phyloP scores from a whole-genome alignment of 2,329 filamentous ascomycete species.

The Trichophyton verrucosum region DNA sequence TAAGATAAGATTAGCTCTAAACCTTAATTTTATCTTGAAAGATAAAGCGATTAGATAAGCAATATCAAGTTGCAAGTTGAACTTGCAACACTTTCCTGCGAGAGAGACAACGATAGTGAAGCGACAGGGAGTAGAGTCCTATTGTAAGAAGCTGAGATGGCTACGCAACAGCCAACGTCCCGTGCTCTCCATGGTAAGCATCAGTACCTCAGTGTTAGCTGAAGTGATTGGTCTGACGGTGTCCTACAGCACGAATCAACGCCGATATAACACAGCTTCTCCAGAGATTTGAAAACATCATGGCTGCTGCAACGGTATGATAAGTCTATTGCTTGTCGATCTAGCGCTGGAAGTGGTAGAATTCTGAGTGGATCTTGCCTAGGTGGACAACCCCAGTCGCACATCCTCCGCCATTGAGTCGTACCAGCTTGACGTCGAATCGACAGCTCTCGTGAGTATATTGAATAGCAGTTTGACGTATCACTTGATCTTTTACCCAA shows the following conservation, averaged over 20 bases:
- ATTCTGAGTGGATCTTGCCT: neutral
- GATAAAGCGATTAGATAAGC: neutral
- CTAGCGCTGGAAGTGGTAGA: neutral
- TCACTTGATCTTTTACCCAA: neutral
- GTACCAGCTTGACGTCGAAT: slow-evolving; percentile 48
- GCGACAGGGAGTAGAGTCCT: neutral
- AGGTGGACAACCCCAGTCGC: slow-evolving; percentile 42
- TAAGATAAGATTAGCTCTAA: slow-evolving; percentile 1
- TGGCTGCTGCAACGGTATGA: slow-evolving; percentile 41
- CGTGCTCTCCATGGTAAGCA: slow-evolving; percentile 13
- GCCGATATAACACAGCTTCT: slow-evolving; percentile 35
- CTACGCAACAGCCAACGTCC: slow-evolving; percentile 13
- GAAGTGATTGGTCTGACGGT: neutral
- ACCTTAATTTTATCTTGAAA: neutral
- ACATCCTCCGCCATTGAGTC: slow-evolving; percentile 45
- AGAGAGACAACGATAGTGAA: neutral
- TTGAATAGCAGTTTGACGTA: too few species aligned
- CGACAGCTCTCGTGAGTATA: slow-evolving; percentile 41
- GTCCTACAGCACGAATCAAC: slow-evolving; percentile 31
- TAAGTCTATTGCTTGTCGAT: neutral
- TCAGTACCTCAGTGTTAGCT: neutral
- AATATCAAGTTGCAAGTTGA: neutral
- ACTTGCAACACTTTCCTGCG: neutral
- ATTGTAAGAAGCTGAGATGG: slow-evolving; percentile 6
- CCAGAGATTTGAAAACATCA: slow-evolving; percentile 44